phyloP scores from a whole-genome alignment of 208 protist genomes.

The Acanthamoeba royreba region DNA sequence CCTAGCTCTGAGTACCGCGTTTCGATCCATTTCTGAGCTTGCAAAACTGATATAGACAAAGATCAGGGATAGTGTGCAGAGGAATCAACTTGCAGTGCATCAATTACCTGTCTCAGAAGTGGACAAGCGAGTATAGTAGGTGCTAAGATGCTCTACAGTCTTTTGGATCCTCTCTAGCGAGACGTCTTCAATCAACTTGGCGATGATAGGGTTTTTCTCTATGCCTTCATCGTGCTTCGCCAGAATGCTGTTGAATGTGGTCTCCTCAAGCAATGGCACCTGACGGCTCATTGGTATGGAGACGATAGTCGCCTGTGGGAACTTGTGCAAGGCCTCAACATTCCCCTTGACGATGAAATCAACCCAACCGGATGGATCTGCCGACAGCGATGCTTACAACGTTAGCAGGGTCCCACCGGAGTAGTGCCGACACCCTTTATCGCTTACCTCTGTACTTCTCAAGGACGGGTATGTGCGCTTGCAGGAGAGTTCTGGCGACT shows the following conservation, averaged over 20 bases:
- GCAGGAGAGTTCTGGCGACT: not conserved
- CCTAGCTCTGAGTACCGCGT: not conserved
- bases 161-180: not conserved
- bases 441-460: not conserved
- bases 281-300: not conserved
- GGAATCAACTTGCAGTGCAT: not conserved
- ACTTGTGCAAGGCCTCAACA: not conserved
- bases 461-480: not conserved
- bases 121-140: slow-evolving; percentile 6
- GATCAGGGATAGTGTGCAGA: not conserved
- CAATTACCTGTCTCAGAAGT: not conserved
- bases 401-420: not conserved
- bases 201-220: not conserved
- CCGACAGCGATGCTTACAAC: not conserved
- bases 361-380: not conserved
- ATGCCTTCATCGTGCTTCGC: not conserved
- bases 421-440: not conserved
- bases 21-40: not conserved
- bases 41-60: not conserved
- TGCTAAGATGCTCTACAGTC: not conserved
- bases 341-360: not conserved
- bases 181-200: not conserved
- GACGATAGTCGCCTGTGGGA: not conserved
- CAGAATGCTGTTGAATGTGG: not conserved
- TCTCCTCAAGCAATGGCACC: not conserved